Percentiles rank a stretch among this genome's conserved stretches.
phyloP scores from a whole-genome alignment of 176 grass and related monocot genomes.

The Pontederia paniculata region DNA sequence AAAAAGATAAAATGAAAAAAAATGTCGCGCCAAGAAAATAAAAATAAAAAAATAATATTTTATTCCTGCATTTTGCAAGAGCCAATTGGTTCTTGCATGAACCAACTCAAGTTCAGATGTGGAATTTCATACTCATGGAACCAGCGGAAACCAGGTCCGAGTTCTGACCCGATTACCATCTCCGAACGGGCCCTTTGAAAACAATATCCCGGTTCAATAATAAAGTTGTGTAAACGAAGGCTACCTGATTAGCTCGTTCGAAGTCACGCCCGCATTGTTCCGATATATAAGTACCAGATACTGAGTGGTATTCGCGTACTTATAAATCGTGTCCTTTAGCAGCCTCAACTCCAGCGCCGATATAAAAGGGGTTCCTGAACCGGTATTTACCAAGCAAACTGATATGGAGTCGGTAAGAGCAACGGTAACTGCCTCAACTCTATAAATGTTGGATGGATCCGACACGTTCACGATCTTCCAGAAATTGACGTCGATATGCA shows the following conservation, averaged over 20 bases:
- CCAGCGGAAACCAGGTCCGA: too few species aligned
- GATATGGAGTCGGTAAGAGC: neutral
- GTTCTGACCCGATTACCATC: too few species aligned
- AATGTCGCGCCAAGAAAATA: too few species aligned
- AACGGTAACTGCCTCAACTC: neutral
- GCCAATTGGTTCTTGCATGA: too few species aligned
- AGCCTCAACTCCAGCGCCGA: conserved; percentile 9
- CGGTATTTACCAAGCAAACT: conserved; percentile 23
- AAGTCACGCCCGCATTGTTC: neutral
- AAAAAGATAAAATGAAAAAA: too few species aligned
- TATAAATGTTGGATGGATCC: neutral
- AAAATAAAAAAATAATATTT: too few species aligned
- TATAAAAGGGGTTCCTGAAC: conserved; percentile 14
- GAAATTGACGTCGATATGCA: conserved; percentile 9
- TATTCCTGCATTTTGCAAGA: too few species aligned
- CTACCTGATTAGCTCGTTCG: neutral
- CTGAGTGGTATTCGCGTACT: neutral
- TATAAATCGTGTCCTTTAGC: neutral
- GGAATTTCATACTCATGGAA: too few species aligned
- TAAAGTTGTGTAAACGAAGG: too few species aligned
- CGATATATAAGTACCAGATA: neutral
- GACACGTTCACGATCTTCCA: neutral
- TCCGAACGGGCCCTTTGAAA: too few species aligned
- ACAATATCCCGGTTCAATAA: too few species aligned
- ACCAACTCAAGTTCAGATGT: too few species aligned